These are phyloP conservation scores for Tulasnella sp. DNA, from an alignment of 768 basidiomycete genomes.

Conservation along the genomic window DNA sequence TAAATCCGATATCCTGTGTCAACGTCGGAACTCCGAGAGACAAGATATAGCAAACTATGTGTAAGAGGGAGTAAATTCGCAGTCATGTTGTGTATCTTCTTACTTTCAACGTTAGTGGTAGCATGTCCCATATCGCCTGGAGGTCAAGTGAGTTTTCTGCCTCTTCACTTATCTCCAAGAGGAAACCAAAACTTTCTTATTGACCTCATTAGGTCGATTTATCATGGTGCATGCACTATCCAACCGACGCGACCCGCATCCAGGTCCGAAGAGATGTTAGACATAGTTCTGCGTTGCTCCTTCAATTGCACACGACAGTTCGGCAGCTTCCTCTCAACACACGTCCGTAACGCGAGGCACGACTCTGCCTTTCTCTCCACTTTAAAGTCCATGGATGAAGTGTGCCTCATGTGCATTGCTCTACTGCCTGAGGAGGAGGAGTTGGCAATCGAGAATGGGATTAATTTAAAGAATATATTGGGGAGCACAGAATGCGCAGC, in stretches of 20 bases:
- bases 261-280: constrained; percentile 53
- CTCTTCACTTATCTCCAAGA: too few relatives aligned
- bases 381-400: constrained; percentile 47
- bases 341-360: constrained; percentile 48
- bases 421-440: constrained; percentile 57
- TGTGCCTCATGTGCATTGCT: constrained; percentile 54
- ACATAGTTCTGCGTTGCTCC: constrained; percentile 55
- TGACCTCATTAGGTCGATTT: constrained; percentile 49
- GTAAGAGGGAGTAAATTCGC: constrained; percentile 37
- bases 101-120: constrained; percentile 44
- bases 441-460: constrained; percentile 52
- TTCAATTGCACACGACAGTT: constrained; percentile 72
- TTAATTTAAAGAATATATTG: constrained; percentile 67
- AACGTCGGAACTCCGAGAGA: constrained; percentile 37
- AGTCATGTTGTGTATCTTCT: constrained; percentile 23
- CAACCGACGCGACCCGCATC: constrained; percentile 58
- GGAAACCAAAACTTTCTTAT: too few relatives aligned
- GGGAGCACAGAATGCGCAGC: constrained; percentile 74
- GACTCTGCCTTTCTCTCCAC: constrained; percentile 50
- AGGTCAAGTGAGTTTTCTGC: constrained; percentile 47
- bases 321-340: constrained; percentile 50
- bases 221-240: constrained; percentile 61
- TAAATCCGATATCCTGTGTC: constrained; percentile 47
- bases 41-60: constrained; percentile 66
- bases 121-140: constrained; percentile 75